phyloP scores from a whole-genome alignment of 768 basidiomycete genomes.

The Lepiota subincarnata region DNA sequence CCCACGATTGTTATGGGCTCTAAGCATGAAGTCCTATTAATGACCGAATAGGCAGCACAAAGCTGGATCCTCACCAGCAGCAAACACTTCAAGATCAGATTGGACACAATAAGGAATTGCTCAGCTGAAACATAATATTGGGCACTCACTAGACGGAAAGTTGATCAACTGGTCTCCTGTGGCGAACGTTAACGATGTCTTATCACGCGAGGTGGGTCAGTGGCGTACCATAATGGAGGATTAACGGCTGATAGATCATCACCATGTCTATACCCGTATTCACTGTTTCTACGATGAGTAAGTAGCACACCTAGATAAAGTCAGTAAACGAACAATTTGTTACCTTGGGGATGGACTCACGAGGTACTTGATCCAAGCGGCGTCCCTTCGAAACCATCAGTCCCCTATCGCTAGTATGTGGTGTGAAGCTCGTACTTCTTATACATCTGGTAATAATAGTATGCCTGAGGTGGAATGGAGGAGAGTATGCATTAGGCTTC shows the following conservation, averaged over 20 bases:
- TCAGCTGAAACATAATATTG: slow-evolving; percentile 1
- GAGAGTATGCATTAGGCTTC: background rate
- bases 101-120: background rate
- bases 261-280: slow-evolving; percentile 42
- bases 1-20: slow-evolving; percentile 31
- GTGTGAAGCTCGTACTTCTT: slow-evolving; percentile 26
- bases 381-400: slow-evolving; percentile 29
- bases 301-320: slow-evolving; percentile 32
- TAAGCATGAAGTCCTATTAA: slow-evolving; percentile 3
- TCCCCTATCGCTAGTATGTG: background rate
- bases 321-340: background rate
- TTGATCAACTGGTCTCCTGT: slow-evolving; percentile 28
- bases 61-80: slow-evolving; percentile 20
- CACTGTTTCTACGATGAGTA: slow-evolving; percentile 38
- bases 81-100: slow-evolving; percentile 21
- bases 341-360: slow-evolving; percentile 20
- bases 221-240: slow-evolving; percentile 29
- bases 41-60: background rate
- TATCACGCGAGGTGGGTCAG: slow-evolving; percentile 9
- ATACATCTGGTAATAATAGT: slow-evolving; percentile 36
- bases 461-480: slow-evolving; percentile 18
- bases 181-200: background rate
- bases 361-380: slow-evolving; percentile 36
- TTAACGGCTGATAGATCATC: slow-evolving; percentile 45
- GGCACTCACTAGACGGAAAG: slow-evolving; percentile 28